These are phyloP conservation scores for Cladosporium sp. DNA, from an alignment of 2,329 filamentous ascomycete genomes.

Conservation along the genomic window DNA sequence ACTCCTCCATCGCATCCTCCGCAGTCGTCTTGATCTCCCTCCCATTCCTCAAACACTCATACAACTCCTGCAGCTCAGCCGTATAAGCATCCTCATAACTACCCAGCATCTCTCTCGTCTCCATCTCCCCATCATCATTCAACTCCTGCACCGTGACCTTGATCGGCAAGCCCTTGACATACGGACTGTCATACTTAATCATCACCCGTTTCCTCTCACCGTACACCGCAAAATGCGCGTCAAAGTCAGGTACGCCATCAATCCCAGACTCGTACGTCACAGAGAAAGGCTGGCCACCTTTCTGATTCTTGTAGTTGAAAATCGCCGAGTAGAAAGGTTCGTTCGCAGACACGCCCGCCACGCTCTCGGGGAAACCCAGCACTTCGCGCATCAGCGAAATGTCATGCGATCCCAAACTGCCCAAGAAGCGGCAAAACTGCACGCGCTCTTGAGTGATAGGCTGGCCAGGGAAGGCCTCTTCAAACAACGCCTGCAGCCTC, in stretches of 20 bases:
- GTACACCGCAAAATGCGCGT: slow-evolving; percentile 58
- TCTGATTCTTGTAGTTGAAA: slow-evolving; percentile 46
- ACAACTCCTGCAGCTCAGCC: slow-evolving; percentile 45
- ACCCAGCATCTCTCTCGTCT: slow-evolving; percentile 39
- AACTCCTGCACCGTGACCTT: slow-evolving; percentile 52
- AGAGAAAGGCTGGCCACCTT: slow-evolving; percentile 44
- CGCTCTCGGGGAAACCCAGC: slow-evolving; percentile 52
- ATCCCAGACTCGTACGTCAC: slow-evolving; percentile 62
- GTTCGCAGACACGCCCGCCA: slow-evolving; percentile 49
- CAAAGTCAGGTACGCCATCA: slow-evolving; percentile 55
- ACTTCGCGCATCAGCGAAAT: slow-evolving; percentile 57
- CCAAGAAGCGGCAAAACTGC: slow-evolving; percentile 48
- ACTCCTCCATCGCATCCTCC: slow-evolving; percentile 46
- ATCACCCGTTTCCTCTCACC: slow-evolving; percentile 56
- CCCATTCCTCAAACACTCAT: slow-evolving; percentile 42
- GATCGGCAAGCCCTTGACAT: slow-evolving; percentile 58
- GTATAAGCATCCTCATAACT: slow-evolving; percentile 54
- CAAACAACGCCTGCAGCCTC: slow-evolving; percentile 35
- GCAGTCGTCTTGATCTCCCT: slow-evolving; percentile 46
- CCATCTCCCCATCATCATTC: slow-evolving; percentile 38
- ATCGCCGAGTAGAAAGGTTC: slow-evolving; percentile 43
- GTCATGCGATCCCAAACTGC: slow-evolving; percentile 57
- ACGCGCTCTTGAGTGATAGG: slow-evolving; percentile 35
- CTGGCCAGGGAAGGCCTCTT: slow-evolving; percentile 40
- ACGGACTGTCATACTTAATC: slow-evolving; percentile 60